A percentile compares a stretch with the other conserved stretches of the same genome.
Conservation (phyloP, 2,329 filamentous ascomycete species). For the Botrytis galanthina region DNA sequence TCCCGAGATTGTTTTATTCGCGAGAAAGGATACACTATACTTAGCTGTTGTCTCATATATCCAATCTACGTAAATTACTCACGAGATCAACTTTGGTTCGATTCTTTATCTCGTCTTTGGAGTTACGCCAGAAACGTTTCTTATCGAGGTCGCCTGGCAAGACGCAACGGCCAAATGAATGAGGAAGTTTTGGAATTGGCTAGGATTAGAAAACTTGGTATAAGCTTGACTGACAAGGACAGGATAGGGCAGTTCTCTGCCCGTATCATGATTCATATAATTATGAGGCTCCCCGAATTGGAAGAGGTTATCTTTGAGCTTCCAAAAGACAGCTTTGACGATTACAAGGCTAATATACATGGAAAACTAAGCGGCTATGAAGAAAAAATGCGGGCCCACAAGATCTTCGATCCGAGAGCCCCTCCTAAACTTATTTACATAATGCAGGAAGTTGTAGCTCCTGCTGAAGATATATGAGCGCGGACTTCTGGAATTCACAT, state of each 20-base stretch:
- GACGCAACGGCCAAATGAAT: background rate
- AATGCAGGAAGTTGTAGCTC: background rate
- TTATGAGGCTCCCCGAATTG: background rate
- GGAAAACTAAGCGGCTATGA: background rate
- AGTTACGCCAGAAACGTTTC: background rate
- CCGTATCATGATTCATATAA: background rate
- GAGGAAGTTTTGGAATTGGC: background rate
- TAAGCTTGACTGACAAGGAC: background rate
- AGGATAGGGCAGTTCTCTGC: background rate
- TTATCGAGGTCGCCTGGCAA: background rate
- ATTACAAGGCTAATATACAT: background rate
- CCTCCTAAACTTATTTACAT: background rate
- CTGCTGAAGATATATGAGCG: background rate
- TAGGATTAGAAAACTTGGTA: background rate
- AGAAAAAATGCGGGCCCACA: background rate
- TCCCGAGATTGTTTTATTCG: background rate
- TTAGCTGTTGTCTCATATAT: background rate
- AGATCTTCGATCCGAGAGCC: background rate
- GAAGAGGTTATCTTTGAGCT: background rate
- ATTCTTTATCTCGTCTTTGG: background rate
- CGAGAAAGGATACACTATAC: background rate
- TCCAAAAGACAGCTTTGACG: background rate
- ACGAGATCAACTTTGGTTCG: background rate
- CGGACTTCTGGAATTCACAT: background rate
- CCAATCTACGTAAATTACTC: background rate